Base-by-base conservation (phyloP, 495 filamentous ascomycete genomes). In the Pseudotulostoma volvatum region DNA sequence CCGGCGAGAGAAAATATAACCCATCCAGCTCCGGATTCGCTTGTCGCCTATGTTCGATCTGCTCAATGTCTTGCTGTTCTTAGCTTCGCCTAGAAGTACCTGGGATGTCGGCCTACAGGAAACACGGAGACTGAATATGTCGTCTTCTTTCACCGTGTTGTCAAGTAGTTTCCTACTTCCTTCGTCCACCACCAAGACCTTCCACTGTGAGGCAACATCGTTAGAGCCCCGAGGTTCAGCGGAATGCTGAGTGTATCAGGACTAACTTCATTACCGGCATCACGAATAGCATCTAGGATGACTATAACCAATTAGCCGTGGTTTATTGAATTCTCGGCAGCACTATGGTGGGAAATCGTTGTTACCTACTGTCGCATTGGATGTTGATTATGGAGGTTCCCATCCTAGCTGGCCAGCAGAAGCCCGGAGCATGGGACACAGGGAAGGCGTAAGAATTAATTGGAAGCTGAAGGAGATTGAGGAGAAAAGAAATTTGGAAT, bases 51-150 rank as follows among this genome's bases (percentile, higher is more conserved):
- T 92, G 70, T 62, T 93, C 86, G 56, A 97, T 93, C 47, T 73
- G 72, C 61, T 93, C 85, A 59, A 96, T 80, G 57, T 90, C 84
- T 94, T 56, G 34, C 48, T 42, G 30, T 41, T 20, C 39, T 48
- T 33, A 49, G 32, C 19, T 28, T 14, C 19, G 38, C 20, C 18
- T 33, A 21, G 4, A 21, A 34, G 37, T 18, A n/a, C 33, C 11
- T 36, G 16, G 33, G 18, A 25, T 21, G 31, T 33, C 14, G 46
- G 48, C 77, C 55, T 71, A 96, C 88, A 92, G 39, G 87, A 85
- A 53, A 97, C 81, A 53, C 92, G 92, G 56, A 85, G 70, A 54
- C 90, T 87, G 54, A 97, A 77, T 39, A 97, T 88, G 54, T 93
- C 83, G 68, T 95, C 86, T 60, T 93, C 81, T 45, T 82, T 86